Base-by-base conservation (phyloP, 495 filamentous ascomycete species). In the Evernia prunastri region DNA sequence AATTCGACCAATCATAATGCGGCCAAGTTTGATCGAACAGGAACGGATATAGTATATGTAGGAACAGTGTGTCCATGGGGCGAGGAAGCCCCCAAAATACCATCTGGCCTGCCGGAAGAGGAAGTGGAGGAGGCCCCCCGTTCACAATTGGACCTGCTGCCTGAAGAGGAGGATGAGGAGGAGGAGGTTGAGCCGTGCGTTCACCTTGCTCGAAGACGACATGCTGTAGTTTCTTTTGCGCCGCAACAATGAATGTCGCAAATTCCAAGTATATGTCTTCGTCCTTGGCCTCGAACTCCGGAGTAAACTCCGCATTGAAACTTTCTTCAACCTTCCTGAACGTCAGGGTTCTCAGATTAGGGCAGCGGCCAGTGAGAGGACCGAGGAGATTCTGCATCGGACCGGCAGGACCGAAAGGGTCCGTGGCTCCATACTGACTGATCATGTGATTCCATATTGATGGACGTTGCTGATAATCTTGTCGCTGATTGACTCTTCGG, bases 381-480 rank as follows among this genome's bases (percentile, higher is more conserved):
- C 49, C 49, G 3, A 53, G 15, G 27, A 53, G 49, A 18, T 53
- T 53, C 27, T 53, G 49, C 49, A 53, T 53, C 31, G 49, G 49
- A 31, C 49, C 49, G 5, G 49, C 49, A 53, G 49, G 5, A 53
- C 27, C 27, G 27, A 53, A 53, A 53, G 25, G 27, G 6, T 8
- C 18, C 17, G 4, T 0, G 15, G 27, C 3, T 53, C 49, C 49
- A 8, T 53, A 53, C 1, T 31, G 11, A 31, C 17, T 3, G 15
- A 29, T 29, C 2, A 4, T 18, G 0, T 18, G 3, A 8, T 53
- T 53, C 49, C 49, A 53, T 0, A 5, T 6, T 0, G 49, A 53
- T 18, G 27, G 49, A 0, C 12, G 1, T 31, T 53, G 49, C 12
- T 17, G 27, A 31, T 53, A 18, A 8, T 53, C 49, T 13, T 29